These are phyloP conservation scores for Fusarium zealandicum DNA, from an alignment of 2,329 filamentous ascomycete species.

Conservation along the genomic window DNA sequence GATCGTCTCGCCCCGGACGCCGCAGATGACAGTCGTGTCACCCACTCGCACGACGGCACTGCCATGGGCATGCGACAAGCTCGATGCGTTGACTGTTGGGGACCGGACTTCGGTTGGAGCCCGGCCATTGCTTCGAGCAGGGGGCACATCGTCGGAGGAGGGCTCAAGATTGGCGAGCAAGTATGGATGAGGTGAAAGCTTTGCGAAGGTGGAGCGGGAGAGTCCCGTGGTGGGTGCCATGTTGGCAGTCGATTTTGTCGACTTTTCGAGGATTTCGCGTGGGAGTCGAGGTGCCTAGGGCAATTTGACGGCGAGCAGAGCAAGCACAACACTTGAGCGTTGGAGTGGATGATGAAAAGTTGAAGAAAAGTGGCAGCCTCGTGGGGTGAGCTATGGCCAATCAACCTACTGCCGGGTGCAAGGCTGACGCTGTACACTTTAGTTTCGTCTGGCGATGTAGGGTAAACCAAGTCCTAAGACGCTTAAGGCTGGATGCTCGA, in stretches of 20 bases:
- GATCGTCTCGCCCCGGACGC: conserved; percentile 86
- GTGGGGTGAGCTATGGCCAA: conserved; percentile 28
- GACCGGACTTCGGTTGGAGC: conserved; percentile 71
- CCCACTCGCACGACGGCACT: conserved; percentile 88
- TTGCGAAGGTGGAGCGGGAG: conserved; percentile 78
- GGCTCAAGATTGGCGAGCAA: conserved; percentile 86
- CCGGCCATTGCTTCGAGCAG: conserved; percentile 83
- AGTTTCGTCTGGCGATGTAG: background rate
- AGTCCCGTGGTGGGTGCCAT: conserved; percentile 51
- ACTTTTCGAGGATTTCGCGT: background rate
- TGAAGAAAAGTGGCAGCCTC: conserved; percentile 39
- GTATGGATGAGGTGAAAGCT: conserved; percentile 87
- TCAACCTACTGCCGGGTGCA: conserved; percentile 2
- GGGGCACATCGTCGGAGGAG: conserved; percentile 52
- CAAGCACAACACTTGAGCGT: background rate
- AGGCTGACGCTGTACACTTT: conserved; percentile 35
- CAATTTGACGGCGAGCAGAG: background rate
- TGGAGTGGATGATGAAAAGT: conserved; percentile 38
- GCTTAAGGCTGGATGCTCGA: too few relatives aligned
- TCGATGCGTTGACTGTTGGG: conserved; percentile 81
- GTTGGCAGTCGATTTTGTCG: background rate
- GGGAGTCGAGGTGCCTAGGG: background rate
- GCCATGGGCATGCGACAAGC: conserved; percentile 87
- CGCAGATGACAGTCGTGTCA: conserved; percentile 94
- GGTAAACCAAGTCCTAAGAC: background rate